phyloP scores from a whole-genome alignment of 2,329 filamentous ascomycete genomes.

The Fusarium duplospermum region DNA sequence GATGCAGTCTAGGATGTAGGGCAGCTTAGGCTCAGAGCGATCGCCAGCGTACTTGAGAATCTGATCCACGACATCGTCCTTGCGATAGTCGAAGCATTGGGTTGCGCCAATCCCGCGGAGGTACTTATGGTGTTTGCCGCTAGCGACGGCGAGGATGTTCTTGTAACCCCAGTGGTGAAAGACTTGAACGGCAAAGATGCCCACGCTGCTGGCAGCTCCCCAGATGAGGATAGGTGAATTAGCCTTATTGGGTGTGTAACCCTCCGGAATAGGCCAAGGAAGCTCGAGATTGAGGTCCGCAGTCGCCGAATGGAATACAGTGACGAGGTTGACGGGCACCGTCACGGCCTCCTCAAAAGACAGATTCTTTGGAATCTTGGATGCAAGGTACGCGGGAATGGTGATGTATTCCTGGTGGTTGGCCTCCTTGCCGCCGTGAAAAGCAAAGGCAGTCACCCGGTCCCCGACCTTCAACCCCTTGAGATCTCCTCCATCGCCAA shows the following conservation, averaged over 20 bases:
- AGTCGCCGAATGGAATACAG: slow-evolving; percentile 65
- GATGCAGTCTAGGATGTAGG: slow-evolving; percentile 67
- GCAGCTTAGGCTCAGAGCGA: slow-evolving; percentile 47
- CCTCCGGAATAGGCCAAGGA: slow-evolving; percentile 66
- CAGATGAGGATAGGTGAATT: slow-evolving; percentile 60
- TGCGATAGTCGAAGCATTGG: slow-evolving; percentile 60
- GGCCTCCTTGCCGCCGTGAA: slow-evolving; percentile 58
- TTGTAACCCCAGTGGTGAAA: slow-evolving; percentile 64
- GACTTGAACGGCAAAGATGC: slow-evolving; percentile 62
- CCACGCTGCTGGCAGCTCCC: slow-evolving; percentile 65
- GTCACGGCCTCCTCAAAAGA: slow-evolving; percentile 62
- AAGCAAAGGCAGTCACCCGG: slow-evolving; percentile 66
- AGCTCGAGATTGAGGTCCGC: slow-evolving; percentile 63
- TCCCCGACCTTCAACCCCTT: slow-evolving; percentile 64
- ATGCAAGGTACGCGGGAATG: slow-evolving; percentile 60
- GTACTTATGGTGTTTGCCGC: slow-evolving; percentile 57
- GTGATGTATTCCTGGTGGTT: slow-evolving; percentile 68
- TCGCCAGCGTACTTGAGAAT: slow-evolving; percentile 42
- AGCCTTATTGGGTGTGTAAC: slow-evolving; percentile 51
- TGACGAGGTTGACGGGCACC: slow-evolving; percentile 68
- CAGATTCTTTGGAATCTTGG: slow-evolving; percentile 56
- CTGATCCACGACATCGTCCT: slow-evolving; percentile 50
- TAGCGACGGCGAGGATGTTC: slow-evolving; percentile 61
- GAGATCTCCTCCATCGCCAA: slow-evolving; percentile 55
- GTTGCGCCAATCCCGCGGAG: slow-evolving; percentile 58